Evolutionary conservation across 2,329 filamentous ascomycete genomes (phyloP).

Genomic region (Aspergillus costaricaensis): DNA sequence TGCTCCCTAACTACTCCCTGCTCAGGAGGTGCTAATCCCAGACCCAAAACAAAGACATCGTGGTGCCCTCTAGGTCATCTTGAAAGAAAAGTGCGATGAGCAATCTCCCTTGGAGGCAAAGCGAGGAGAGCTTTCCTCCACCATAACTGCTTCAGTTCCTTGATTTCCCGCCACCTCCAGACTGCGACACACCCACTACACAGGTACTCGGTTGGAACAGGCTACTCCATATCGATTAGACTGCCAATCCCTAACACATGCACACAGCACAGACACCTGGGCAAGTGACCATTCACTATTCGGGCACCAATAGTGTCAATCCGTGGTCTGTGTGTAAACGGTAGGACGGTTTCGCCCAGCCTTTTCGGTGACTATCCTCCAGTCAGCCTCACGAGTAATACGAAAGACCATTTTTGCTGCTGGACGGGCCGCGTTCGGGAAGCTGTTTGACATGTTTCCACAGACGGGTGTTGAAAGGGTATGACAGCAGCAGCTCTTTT

Average conservation of each 20-base stretch:
- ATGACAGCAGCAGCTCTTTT: not conserved
- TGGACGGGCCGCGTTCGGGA: slow-evolving; percentile 3
- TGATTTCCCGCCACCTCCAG: not conserved
- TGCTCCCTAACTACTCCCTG: not conserved
- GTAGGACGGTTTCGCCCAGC: not conserved
- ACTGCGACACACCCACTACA: not conserved
- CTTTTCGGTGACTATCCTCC: not conserved
- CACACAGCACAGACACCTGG: slow-evolving; percentile 1
- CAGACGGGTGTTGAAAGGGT: not conserved
- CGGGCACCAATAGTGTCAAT: not conserved
- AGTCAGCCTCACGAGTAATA: slow-evolving; percentile 2
- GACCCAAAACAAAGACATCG: not conserved
- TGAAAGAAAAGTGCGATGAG: not conserved
- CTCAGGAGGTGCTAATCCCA: not conserved
- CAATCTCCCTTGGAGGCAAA: not conserved
- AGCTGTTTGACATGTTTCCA: slow-evolving; percentile 3
- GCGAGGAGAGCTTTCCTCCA: too few species aligned
- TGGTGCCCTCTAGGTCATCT: too few species aligned
- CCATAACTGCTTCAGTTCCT: not conserved
- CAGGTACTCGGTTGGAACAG: not conserved
- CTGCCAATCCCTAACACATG: not conserved
- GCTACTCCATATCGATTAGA: not conserved
- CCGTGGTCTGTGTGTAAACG: not conserved
- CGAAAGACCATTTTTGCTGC: slow-evolving; percentile 1
- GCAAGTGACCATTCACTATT: not conserved